These are phyloP conservation scores for Aspergillus niger DNA, from an alignment of 2,329 filamentous ascomycete genomes.

Conservation along the genomic window DNA sequence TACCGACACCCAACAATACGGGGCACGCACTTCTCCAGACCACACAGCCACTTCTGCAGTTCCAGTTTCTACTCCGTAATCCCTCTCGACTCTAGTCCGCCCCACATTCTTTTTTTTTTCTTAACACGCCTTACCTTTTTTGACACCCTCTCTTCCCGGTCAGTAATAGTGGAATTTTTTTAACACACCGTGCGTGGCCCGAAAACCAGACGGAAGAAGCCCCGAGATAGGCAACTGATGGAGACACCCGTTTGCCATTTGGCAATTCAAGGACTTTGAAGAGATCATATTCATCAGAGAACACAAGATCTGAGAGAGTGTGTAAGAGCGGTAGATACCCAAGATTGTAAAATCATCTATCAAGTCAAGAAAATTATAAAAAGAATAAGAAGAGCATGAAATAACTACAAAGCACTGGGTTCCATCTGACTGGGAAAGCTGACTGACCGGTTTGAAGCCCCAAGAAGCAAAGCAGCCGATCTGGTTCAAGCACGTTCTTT, in stretches of 20 bases:
- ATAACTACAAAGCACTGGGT: conserved; percentile 9
- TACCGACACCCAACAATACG: conserved; percentile 16
- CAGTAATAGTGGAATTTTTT: conserved; percentile 14
- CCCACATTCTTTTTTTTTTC: conserved; percentile 21
- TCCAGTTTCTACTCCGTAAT: conserved; percentile 23
- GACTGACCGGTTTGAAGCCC: conserved; percentile 21
- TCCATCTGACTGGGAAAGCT: conserved; percentile 15
- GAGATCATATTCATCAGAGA: neutral
- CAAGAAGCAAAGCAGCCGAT: conserved; percentile 25
- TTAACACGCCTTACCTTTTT: conserved; percentile 1
- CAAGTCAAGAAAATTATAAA: too few species aligned
- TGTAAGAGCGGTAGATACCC: neutral
- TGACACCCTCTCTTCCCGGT: conserved; percentile 8
- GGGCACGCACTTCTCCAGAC: conserved; percentile 28
- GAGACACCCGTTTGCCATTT: neutral
- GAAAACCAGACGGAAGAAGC: conserved; percentile 19
- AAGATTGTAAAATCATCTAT: too few species aligned
- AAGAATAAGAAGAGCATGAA: too few species aligned
- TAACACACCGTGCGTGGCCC: conserved; percentile 17
- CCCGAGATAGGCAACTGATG: conserved; percentile 16
- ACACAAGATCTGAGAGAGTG: neutral
- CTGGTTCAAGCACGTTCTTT: conserved; percentile 30
- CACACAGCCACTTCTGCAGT: conserved; percentile 28
- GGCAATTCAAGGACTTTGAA: neutral
- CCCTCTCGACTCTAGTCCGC: conserved; percentile 21